Percentiles rank a stretch among this genome's conserved stretches.
phyloP scores from a whole-genome alignment of 768 basidiomycete species.

The Psilocybe subaeruginosa region DNA sequence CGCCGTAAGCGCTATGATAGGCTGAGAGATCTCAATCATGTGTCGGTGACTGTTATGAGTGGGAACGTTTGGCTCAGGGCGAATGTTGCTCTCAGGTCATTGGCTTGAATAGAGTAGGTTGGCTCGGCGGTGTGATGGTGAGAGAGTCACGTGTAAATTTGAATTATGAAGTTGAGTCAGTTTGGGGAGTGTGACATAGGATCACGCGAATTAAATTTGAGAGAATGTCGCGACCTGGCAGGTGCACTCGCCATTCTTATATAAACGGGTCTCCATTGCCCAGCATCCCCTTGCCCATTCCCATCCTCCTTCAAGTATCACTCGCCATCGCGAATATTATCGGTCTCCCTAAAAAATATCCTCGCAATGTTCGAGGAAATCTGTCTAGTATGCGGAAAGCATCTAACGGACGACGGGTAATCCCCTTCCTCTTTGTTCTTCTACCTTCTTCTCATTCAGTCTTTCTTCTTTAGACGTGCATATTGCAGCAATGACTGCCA shows the following conservation, averaged over 20 bases:
- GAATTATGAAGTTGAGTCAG: slow-evolving; percentile 23
- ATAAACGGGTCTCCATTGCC: slow-evolving; percentile 27
- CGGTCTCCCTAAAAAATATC: slow-evolving; percentile 8
- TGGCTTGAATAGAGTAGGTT: not conserved
- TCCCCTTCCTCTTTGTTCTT: slow-evolving; percentile 22
- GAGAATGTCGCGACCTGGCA: slow-evolving; percentile 43
- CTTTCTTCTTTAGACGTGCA: slow-evolving; percentile 44
- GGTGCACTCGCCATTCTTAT: slow-evolving; percentile 30
- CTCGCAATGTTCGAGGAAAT: slow-evolving; percentile 75
- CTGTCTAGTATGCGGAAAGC: slow-evolving; percentile 73
- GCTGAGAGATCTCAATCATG: not conserved
- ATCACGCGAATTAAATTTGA: slow-evolving; percentile 37
- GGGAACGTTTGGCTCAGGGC: not conserved
- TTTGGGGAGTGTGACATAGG: slow-evolving; percentile 30
- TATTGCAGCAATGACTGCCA: slow-evolving; percentile 78
- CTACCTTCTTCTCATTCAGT: slow-evolving; percentile 16
- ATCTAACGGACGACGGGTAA: slow-evolving; percentile 63
- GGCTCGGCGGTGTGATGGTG: not conserved
- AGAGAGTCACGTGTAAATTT: slow-evolving; percentile 8
- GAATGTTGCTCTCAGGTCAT: not conserved
- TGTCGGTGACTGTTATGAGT: not conserved
- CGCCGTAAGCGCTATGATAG: not conserved
- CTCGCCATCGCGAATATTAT: slow-evolving; percentile 12
- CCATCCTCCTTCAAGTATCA: slow-evolving; percentile 10
- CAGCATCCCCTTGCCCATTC: slow-evolving; percentile 18